These are phyloP conservation scores for Schoenoplectus tabernaemontani DNA, from an alignment of 202 grass and related monocot genomes.

Conservation along the genomic window DNA sequence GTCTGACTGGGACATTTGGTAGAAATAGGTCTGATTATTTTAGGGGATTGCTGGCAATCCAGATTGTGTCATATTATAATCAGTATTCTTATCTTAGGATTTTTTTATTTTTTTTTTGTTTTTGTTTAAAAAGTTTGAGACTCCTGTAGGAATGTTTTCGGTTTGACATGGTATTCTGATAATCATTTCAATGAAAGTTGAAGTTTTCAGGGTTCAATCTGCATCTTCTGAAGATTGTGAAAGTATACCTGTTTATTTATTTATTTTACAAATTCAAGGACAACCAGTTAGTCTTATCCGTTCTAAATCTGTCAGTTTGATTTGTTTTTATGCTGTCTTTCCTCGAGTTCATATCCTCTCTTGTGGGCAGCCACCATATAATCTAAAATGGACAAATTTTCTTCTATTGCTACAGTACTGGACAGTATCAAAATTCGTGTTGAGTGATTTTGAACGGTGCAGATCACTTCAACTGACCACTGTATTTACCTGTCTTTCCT, in stretches of 20 bases:
- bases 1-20: not conserved
- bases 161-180: too few species aligned
- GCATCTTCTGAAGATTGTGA: not conserved
- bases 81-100: not conserved
- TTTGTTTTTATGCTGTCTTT: not conserved
- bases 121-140: not conserved
- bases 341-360: too few species aligned
- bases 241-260: not conserved
- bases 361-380: too few species aligned
- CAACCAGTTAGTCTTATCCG: not conserved
- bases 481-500: too few species aligned
- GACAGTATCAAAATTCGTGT: too few species aligned
- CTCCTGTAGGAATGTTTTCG: not conserved
- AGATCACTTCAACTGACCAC: too few species aligned
- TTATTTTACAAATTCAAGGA: not conserved
- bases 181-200: not conserved
- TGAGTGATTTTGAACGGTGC: too few species aligned
- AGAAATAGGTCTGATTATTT: not conserved
- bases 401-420: too few species aligned
- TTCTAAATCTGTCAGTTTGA: not conserved
- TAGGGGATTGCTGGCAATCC: not conserved
- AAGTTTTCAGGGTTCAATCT: not conserved
- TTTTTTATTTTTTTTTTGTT: not conserved
- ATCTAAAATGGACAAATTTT: too few species aligned
- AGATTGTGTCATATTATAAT: not conserved